Base-by-base conservation (phyloP, 208 protist genomes). In the Jaenimonas drosophilae region DNA sequence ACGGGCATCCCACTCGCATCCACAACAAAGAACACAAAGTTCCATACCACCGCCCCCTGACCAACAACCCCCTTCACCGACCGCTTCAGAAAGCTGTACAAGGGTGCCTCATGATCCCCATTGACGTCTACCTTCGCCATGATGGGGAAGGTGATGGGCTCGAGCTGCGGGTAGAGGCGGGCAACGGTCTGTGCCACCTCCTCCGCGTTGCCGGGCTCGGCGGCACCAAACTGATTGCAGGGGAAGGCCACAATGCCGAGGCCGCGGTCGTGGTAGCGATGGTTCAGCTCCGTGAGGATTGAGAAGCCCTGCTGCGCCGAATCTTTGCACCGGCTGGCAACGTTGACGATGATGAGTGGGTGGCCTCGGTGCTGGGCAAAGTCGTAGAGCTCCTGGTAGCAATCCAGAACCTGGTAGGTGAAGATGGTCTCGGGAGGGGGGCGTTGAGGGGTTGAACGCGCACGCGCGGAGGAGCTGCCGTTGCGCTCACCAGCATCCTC, bases 11-110 rank as follows among this genome's bases (percentile, higher is more conserved):
- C 84, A 40, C 87, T 59, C 26, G 55, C 49, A 49, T 90, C 67
- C 39, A 85, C 61, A 26, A 96, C 62, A 50, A 97, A 97, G 11
- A 83, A 92, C 2, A 86, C 92, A 64, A 96, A 97, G 65, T 97
- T 97, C 90, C 92, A 96, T 65, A 90, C 95, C 39, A 97, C 77
- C 1, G 66, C 26, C 12, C 63, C 70, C 16, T 54, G 71, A 27
- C 74, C 70, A 12, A 85, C 44, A 20, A 77, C 32, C 20, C 88
- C 88, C 48, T 75, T 62, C 37, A 64, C 41, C n/a, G 59, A 33
- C 19, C 65, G 29, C 62, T 96, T 92, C 36, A 96, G 49, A 47
- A 76, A 95, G 20, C 69, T 38, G 57, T 75, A 96, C 25, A 95
- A 50, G 21, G 90, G 90, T 36, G 71, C 59, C 30, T 72, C 68